These are phyloP conservation scores for Teratosphaeria nubilosa DNA, from an alignment of 2,329 filamentous ascomycete species.

Conservation along the genomic window DNA sequence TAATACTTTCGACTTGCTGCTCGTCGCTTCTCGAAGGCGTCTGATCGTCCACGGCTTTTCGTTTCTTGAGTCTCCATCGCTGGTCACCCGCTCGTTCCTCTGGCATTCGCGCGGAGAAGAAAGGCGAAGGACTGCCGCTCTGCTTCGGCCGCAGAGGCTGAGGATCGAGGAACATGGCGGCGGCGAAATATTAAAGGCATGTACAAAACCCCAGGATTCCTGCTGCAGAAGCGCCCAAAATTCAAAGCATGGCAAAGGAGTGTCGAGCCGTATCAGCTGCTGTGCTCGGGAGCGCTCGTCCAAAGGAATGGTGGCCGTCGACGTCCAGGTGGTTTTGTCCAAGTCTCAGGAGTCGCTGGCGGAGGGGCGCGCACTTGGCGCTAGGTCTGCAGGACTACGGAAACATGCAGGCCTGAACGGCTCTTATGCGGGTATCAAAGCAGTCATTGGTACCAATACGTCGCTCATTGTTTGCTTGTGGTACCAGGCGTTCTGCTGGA, in stretches of 20 bases:
- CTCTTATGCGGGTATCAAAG: neutral
- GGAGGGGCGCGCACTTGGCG: neutral
- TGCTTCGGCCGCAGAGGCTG: conserved; percentile 13
- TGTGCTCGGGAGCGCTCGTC: conserved; percentile 1
- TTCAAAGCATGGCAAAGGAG: conserved; percentile 11
- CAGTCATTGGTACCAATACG: neutral
- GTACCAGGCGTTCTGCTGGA: neutral
- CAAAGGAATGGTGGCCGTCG: conserved; percentile 4
- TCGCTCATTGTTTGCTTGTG: neutral
- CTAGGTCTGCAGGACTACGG: neutral
- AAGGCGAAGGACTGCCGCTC: conserved; percentile 5
- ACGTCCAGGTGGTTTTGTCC: conserved; percentile 3
- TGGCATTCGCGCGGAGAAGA: conserved; percentile 15
- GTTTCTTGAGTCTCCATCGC: conserved; percentile 7
- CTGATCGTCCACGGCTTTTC: conserved; percentile 18
- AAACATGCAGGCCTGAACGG: neutral
- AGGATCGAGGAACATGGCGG: conserved; percentile 24
- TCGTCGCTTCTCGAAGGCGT: conserved; percentile 17
- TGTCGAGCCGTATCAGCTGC: conserved; percentile 1
- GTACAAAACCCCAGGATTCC: neutral
- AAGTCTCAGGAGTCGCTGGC: conserved; percentile 14
- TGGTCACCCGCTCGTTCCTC: conserved; percentile 13
- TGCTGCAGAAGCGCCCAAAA: conserved; percentile 10
- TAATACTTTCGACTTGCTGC: conserved; percentile 2
- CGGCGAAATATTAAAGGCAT: neutral